phyloP scores from a whole-genome alignment of 441 rosid genomes.

The Theobroma grandiflorum region DNA sequence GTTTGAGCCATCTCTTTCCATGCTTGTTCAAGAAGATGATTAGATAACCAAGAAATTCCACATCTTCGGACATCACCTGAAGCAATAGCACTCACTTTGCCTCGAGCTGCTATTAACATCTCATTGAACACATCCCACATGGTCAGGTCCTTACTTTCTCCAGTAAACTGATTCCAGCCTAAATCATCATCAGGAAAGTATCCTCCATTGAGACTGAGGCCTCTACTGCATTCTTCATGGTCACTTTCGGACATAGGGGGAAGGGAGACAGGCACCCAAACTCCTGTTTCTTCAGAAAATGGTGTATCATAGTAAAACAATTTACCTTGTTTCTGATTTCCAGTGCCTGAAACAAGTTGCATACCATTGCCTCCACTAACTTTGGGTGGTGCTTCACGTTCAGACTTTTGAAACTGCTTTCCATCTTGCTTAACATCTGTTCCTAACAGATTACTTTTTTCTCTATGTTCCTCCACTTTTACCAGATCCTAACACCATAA shows the following conservation, averaged over 20 bases:
- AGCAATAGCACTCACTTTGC: conserved; percentile 43
- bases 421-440: not conserved
- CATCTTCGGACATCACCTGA: conserved; percentile 37
- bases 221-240: conserved; percentile 41
- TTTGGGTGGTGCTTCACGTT: conserved; percentile 20
- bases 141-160: conserved; percentile 48
- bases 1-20: conserved; percentile 61
- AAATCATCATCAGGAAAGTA: conserved; percentile 41
- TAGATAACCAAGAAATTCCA: conserved; percentile 43
- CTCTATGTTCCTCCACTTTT: conserved; percentile 13
- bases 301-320: conserved; percentile 49
- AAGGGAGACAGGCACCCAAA: conserved; percentile 50
- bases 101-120: conserved; percentile 50
- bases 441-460: not conserved
- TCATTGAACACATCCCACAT: conserved; percentile 53
- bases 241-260: conserved; percentile 44
- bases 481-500: conserved; percentile 7
- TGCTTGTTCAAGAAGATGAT: conserved; percentile 50
- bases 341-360: not conserved
- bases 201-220: conserved; percentile 39
- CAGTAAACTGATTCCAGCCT: conserved; percentile 42
- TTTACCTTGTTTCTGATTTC: conserved; percentile 33
- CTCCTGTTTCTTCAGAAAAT: conserved; percentile 49
- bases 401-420: conserved; percentile 16
- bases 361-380: conserved; percentile 16